phyloP scores from a whole-genome alignment of 768 basidiomycete species.

The Lactarius quietus region DNA sequence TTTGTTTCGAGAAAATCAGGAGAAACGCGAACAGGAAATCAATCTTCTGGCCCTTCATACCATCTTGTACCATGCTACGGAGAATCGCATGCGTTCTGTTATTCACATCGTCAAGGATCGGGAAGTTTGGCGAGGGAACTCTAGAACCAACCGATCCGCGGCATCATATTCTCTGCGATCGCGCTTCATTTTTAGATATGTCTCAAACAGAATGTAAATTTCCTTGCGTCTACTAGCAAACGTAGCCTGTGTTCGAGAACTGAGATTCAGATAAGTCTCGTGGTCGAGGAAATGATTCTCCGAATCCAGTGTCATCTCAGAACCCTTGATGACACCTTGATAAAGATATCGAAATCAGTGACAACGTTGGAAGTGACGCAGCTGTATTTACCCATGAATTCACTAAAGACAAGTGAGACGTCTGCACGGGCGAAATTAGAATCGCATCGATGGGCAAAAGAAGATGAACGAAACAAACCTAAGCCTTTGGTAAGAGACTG shows the following conservation, averaged over 20 bases:
- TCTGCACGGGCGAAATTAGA: slow-evolving; percentile 40
- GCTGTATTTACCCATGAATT: slow-evolving; percentile 50
- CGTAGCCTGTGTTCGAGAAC: slow-evolving; percentile 49
- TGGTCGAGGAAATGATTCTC: slow-evolving; percentile 17
- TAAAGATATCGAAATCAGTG: background rate
- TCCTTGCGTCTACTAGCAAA: slow-evolving; percentile 54
- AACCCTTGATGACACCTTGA: slow-evolving; percentile 62
- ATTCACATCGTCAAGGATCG: background rate
- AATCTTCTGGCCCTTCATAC: slow-evolving; percentile 14
- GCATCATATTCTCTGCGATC: slow-evolving; percentile 47
- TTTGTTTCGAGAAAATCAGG: background rate
- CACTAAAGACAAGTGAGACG: slow-evolving; percentile 58
- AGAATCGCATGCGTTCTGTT: slow-evolving; percentile 22
- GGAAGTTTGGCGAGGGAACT: background rate
- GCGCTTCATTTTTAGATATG: slow-evolving; percentile 48
- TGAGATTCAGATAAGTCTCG: slow-evolving; percentile 33
- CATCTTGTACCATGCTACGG: slow-evolving; percentile 3
- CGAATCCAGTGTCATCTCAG: slow-evolving; percentile 44
- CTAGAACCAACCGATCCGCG: slow-evolving; percentile 51
- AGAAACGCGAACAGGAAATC: slow-evolving; percentile 6
- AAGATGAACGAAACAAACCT: slow-evolving; percentile 37
- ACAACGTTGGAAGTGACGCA: too few relatives aligned
- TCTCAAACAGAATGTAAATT: slow-evolving; percentile 46
- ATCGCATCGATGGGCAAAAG: background rate
- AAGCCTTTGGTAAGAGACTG: slow-evolving; percentile 51